Conservation (phyloP, 1,284 basidiomycete genomes). For the Trametes polyzona region DNA sequence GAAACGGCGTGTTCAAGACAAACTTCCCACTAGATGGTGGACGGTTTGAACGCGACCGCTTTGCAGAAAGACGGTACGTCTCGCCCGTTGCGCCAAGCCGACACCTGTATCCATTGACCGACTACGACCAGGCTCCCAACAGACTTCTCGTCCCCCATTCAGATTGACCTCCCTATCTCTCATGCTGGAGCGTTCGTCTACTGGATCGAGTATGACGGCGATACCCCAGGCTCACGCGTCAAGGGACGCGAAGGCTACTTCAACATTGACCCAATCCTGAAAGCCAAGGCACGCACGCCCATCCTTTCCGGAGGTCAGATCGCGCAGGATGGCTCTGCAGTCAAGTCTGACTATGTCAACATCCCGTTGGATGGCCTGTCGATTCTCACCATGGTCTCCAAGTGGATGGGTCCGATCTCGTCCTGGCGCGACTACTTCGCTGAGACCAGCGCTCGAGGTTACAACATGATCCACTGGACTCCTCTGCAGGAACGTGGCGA, state of each 20-base stretch:
- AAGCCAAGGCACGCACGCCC: conserved; percentile 67
- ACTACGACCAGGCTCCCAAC: conserved; percentile 64
- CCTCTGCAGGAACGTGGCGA: conserved; percentile 89
- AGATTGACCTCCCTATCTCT: conserved; percentile 91
- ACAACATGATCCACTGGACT: conserved; percentile 96
- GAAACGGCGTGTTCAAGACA: conserved; percentile 89
- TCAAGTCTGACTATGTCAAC: conserved; percentile 56
- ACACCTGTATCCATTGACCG: neutral
- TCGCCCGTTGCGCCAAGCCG: neutral
- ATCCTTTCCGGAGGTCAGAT: conserved; percentile 65
- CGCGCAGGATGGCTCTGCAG: conserved; percentile 53
- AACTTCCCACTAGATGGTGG: conserved; percentile 95
- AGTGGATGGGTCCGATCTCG: conserved; percentile 90
- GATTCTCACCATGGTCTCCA: conserved; percentile 88
- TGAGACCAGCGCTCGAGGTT: conserved; percentile 85
- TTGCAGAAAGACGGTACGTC: conserved; percentile 77
- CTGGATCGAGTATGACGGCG: conserved; percentile 88
- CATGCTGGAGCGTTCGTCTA: conserved; percentile 94
- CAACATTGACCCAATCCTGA: conserved; percentile 91
- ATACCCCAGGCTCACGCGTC: conserved; percentile 57
- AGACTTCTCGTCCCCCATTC: conserved; percentile 86
- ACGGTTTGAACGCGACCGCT: conserved; percentile 77
- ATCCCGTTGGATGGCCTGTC: conserved; percentile 85
- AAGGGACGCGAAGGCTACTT: conserved; percentile 90
- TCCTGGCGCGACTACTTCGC: conserved; percentile 81